phyloP scores from a whole-genome alignment of 441 rosid genomes.

The Croton laevigatus region DNA sequence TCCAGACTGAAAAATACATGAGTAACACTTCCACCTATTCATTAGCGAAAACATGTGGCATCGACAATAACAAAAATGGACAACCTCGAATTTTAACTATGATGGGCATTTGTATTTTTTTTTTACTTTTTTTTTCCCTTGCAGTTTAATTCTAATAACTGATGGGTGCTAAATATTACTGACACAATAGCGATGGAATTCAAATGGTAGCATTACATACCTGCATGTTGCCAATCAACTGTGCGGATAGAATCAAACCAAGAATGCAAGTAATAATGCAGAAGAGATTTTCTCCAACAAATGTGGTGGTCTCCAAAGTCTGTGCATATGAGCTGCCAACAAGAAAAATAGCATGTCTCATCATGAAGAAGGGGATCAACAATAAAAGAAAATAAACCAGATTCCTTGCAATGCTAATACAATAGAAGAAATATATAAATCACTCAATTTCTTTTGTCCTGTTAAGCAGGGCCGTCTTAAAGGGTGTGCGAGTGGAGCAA shows the following conservation, averaged over 20 bases:
- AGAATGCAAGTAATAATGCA: constrained; percentile 61
- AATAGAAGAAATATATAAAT: background rate
- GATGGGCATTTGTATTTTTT: too few relatives aligned
- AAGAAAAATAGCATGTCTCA: background rate
- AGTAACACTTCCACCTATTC: too few relatives aligned
- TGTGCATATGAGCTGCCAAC: constrained; percentile 77
- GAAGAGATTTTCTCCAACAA: constrained; percentile 60
- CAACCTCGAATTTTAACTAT: too few relatives aligned
- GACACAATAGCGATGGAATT: background rate
- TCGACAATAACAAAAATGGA: too few relatives aligned
- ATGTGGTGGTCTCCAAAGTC: constrained; percentile 61
- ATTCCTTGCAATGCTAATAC: background rate
- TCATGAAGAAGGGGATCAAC: background rate
- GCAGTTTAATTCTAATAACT: too few relatives aligned
- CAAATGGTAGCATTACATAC: constrained; percentile 26
- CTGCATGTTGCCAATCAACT: constrained; percentile 89
- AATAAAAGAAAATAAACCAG: background rate
- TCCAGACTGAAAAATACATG: background rate
- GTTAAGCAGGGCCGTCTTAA: too few relatives aligned
- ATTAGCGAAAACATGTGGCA: too few relatives aligned
- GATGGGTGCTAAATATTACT: background rate
- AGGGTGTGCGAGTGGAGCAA: too few relatives aligned
- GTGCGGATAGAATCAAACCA: constrained; percentile 79
- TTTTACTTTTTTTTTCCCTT: too few relatives aligned
- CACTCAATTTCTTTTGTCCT: too few relatives aligned